Conservation (phyloP, 2,329 filamentous ascomycete genomes). For the Penicillium brasilianum region DNA sequence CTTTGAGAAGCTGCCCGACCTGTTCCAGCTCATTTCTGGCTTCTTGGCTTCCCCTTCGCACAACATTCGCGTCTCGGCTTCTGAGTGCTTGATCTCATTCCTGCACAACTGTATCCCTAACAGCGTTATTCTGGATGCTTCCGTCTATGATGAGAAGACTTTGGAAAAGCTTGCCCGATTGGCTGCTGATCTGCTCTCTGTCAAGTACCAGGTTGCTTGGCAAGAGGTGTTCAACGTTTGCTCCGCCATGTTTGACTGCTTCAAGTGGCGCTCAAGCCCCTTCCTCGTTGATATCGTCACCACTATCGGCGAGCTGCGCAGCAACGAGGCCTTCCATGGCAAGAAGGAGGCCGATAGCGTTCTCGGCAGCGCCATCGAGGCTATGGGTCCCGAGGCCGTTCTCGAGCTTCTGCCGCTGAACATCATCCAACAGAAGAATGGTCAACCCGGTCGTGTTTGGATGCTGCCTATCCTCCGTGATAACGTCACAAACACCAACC, state of each 20-base stretch:
- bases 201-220: conserved; percentile 94
- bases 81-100: conserved; percentile 93
- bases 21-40: conserved; percentile 78
- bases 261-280: conserved; percentile 83
- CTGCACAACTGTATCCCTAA: conserved; percentile 86
- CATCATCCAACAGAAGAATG: conserved; percentile 74
- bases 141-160: conserved; percentile 88
- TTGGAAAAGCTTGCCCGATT: conserved; percentile 77
- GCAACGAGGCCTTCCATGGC: conserved; percentile 84
- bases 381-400: conserved; percentile 87
- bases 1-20: conserved; percentile 83
- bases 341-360: conserved; percentile 96
- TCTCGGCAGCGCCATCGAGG: conserved; percentile 82
- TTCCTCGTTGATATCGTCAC: conserved; percentile 76
- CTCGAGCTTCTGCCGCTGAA: conserved; percentile 85
- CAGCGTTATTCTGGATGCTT: conserved; percentile 82
- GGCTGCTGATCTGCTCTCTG: conserved; percentile 75
- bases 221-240: conserved; percentile 91
- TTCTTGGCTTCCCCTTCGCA: conserved; percentile 87
- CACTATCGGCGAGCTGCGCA: conserved; percentile 82
- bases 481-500: conserved; percentile 83
- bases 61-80: conserved; percentile 92
- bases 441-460: conserved; percentile 88
- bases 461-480: conserved; percentile 90
- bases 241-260: conserved; percentile 80